Evolutionary conservation across 257 asterid genomes (phyloP), one percentile per base, ranked within the genome.

Genomic region (Jaltomata sinuosa): DNA sequence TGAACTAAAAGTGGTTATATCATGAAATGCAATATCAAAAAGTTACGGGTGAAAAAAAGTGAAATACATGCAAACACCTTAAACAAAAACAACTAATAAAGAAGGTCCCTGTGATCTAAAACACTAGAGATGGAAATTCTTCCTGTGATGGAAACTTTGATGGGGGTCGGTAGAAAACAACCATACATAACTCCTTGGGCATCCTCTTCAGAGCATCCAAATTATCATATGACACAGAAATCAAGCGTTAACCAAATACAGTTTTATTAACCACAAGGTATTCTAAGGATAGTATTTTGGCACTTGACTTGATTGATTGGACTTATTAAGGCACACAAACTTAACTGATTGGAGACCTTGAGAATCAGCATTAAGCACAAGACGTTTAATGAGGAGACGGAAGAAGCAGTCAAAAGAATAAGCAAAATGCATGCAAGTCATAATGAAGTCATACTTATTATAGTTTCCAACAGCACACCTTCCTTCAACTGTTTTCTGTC

Each of bases 401-500:
- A 16, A 47, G 61, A 14, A 45, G 27, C 61, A 15, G 36, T 72
- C 55, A 72, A 42, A 12, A 72, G 0, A 42, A 36, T 22, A 45
- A 74, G 80, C 57, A 42, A 42, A 42, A 34, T 53, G 25, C 53
- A 57, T 42, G 1, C 61, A 86, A 22, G 27, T 40, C 76, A 83
- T 50, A 36, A 47, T 68, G 80, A 27, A 81, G 50, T 1, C 84
- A 53, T 90, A 95, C 99, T 92, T 87, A 72, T 85, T 92, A 87
- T 90, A 93, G 64, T 90, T 83, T 59, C 97, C 97, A 84, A 85
- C 88, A 76, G 94, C 97, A 85, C 98, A 96, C 91, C 99, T 93
- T 87, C 98, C 99, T 92, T 96, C 99, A 83, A 93, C 68, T 8
- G 91, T 93, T 90, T 96, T 96, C n/a, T 68, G 40, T 85, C 97